phyloP scores from a whole-genome alignment of 345 rosid genomes.

The Gossypium bickii region DNA sequence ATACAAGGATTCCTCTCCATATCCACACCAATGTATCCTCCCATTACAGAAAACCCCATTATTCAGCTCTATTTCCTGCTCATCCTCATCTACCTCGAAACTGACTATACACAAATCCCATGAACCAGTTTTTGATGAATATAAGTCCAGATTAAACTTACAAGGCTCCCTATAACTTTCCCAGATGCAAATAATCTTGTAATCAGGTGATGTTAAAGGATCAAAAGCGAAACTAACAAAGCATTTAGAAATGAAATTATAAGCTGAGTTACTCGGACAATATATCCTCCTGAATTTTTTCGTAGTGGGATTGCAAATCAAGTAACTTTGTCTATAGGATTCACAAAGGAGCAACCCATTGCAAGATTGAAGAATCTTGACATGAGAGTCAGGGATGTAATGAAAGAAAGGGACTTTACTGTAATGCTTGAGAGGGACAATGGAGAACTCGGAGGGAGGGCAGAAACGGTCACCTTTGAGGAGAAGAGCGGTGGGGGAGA shows the following conservation, averaged over 20 bases:
- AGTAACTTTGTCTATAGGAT: background rate
- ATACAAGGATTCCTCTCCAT: background rate
- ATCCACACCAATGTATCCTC: constrained; percentile 7
- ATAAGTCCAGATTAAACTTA: background rate
- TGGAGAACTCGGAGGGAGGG: constrained; percentile 11
- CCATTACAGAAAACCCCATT: constrained; percentile 9
- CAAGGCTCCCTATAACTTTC: background rate
- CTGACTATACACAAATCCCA: background rate
- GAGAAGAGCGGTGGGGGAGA: constrained; percentile 10
- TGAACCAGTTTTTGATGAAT: background rate
- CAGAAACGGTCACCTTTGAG: constrained; percentile 9
- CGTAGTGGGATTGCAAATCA: background rate
- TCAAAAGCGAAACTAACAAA: constrained; percentile 1
- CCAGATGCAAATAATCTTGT: background rate
- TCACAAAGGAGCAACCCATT: background rate
- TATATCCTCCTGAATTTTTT: background rate
- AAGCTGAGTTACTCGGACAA: background rate
- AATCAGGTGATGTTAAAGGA: background rate
- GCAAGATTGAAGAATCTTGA: background rate
- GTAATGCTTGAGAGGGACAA: background rate
- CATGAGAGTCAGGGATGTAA: background rate
- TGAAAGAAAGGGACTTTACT: background rate
- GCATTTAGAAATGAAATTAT: background rate
- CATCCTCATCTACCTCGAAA: background rate
- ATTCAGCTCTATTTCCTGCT: too few relatives aligned